A percentile compares a stretch with the other conserved stretches of the same genome.
These are phyloP conservation scores for Purpureocillium takamizusanense DNA, from an alignment of 2,329 filamentous ascomycete genomes.

Conservation along the genomic window DNA sequence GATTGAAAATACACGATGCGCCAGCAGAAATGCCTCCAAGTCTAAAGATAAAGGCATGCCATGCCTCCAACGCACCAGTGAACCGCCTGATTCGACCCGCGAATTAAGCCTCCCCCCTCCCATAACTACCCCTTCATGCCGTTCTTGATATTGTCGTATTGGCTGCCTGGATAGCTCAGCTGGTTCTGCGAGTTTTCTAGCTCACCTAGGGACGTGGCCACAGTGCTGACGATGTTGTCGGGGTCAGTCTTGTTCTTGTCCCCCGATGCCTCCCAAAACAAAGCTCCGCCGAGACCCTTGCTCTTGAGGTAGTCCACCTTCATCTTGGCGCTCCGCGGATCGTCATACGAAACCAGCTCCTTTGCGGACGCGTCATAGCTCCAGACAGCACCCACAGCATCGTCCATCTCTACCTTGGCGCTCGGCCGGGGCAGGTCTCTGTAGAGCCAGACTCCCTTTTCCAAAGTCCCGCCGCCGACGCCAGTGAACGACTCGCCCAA, in stretches of 20 bases:
- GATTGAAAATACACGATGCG: too few relatives aligned
- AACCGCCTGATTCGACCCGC: too few relatives aligned
- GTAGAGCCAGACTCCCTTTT: slow-evolving; percentile 64
- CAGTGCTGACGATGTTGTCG: slow-evolving; percentile 48
- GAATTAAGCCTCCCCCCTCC: background rate
- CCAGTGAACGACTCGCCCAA: slow-evolving; percentile 56
- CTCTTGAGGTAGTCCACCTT: slow-evolving; percentile 58
- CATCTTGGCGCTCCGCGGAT: slow-evolving; percentile 40
- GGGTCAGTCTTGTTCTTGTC: slow-evolving; percentile 46
- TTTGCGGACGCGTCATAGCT: slow-evolving; percentile 52
- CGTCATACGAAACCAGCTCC: slow-evolving; percentile 65
- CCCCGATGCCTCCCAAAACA: slow-evolving; percentile 78
- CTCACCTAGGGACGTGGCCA: slow-evolving; percentile 34
- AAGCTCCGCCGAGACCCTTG: slow-evolving; percentile 59
- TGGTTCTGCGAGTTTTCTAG: slow-evolving; percentile 44
- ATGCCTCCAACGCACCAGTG: too few relatives aligned
- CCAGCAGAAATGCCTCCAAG: too few relatives aligned
- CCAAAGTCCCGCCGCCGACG: slow-evolving; percentile 47
- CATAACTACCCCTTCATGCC: slow-evolving; percentile 2
- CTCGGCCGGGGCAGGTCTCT: slow-evolving; percentile 57
- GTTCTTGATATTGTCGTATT: slow-evolving; percentile 47
- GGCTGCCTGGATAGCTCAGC: slow-evolving; percentile 45
- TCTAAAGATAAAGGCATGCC: too few relatives aligned
- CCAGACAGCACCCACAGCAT: slow-evolving; percentile 55
- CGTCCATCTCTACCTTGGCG: slow-evolving; percentile 47